Conservation (phyloP, 2,329 filamentous ascomycete genomes). For the Nemania diffusa region DNA sequence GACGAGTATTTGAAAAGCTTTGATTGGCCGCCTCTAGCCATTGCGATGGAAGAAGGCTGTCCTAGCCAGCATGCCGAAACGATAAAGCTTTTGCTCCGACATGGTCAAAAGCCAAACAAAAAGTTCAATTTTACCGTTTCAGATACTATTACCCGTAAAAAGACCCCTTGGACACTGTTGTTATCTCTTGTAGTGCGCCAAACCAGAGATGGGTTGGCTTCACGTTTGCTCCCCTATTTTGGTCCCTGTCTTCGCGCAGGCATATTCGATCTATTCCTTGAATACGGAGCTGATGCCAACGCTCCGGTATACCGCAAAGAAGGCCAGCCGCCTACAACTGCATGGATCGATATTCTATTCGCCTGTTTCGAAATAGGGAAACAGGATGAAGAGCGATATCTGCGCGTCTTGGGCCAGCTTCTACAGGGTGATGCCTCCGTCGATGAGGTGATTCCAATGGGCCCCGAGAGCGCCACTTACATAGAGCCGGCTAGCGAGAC, state of each 20-base stretch:
- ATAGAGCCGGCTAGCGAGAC: conserved; percentile 13
- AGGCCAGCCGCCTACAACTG: conserved; percentile 23
- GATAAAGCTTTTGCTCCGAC: conserved; percentile 20
- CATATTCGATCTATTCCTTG: conserved; percentile 21
- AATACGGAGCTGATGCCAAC: conserved; percentile 18
- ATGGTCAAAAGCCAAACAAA: conserved; percentile 22
- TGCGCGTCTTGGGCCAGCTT: conserved; percentile 16
- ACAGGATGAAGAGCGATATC: conserved; percentile 20
- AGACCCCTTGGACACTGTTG: conserved; percentile 22
- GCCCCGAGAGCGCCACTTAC: conserved; percentile 2
- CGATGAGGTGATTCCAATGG: conserved; percentile 17
- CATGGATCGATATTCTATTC: conserved; percentile 28
- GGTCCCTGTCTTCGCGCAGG: conserved; percentile 18
- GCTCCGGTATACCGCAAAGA: conserved; percentile 24
- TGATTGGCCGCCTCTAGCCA: conserved; percentile 21
- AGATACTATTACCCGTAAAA: neutral
- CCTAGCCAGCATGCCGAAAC: conserved; percentile 26
- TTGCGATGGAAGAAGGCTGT: conserved; percentile 23
- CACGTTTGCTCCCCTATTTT: conserved; percentile 26
- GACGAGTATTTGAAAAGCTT: conserved; percentile 11
- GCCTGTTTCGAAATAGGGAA: conserved; percentile 23
- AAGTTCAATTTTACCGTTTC: conserved; percentile 3
- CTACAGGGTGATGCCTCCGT: conserved; percentile 20
- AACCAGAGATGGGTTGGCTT: conserved; percentile 26
- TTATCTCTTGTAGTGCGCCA: conserved; percentile 22